Base-by-base conservation (phyloP, 805 yeast species). In the Kodamaea restingae region DNA sequence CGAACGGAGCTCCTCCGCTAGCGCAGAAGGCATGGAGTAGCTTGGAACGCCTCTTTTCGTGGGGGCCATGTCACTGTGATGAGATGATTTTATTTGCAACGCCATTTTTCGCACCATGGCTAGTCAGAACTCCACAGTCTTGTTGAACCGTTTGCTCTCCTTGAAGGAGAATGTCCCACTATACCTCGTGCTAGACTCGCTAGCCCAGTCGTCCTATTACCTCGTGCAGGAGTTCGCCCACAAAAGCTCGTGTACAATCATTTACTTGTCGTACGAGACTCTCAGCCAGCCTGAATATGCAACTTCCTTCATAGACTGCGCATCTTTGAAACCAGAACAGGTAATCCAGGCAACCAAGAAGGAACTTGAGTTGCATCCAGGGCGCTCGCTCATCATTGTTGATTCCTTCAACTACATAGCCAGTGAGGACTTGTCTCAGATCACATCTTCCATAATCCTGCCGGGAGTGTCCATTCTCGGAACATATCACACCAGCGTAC, bases 101-200 rank as follows among this genome's bases (percentile, higher is more conserved):
- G n/a, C n/a, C 12, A 25, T 25, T 10, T 25, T 7, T 25, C n/a
- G 6, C 10, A 14, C n/a, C n/a, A 64, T 65, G 70, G 47, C 65
- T 11, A 48, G 54, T 3, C 70, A 63, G 42, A 60, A 52, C 32
- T 58, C 72, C 3, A 43, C 57, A 4, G 81, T 83, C 22, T 65
- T 88, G 4, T 65, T 90, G 40, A 78, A 73, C 33, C 65, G 98
- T 42, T 65, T 87, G 5, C 58, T 93, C 2, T 61, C 80, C 2
- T 62, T 86, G 37, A 84, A 81, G 47, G 98, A 93, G 51, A 60
- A 60, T 15, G 75, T 91, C 0, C 95, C 95, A 0, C 75, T 91
- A 39, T 58, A 87, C 2, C 67, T 91, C 4, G 66, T 84, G 3
- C 54, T 76, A 7, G 98, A 93, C 56, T 71, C 84, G 1, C 60